Percentiles rank a stretch among this genome's conserved stretches.
These are phyloP conservation scores for Theobroma cacao DNA, from an alignment of 345 rosid genomes.

Conservation along the genomic window DNA sequence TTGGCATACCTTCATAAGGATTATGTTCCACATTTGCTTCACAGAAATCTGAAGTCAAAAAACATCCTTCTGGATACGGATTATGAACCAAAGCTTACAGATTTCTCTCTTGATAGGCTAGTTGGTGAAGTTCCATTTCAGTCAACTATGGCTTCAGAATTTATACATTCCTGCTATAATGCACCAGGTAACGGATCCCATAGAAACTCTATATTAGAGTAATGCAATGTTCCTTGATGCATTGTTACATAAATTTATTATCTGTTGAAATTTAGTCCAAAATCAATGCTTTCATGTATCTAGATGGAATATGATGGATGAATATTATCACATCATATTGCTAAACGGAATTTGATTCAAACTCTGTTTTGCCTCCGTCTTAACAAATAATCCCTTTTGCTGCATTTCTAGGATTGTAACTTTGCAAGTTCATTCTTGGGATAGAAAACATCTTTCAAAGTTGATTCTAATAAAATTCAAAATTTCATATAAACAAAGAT, in stretches of 20 bases:
- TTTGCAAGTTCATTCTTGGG: background rate
- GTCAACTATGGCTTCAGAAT: conserved; percentile 52
- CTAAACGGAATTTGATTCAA: background rate
- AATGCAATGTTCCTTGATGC: background rate
- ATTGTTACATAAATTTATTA: background rate
- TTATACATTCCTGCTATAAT: conserved; percentile 57
- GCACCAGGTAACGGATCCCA: conserved; percentile 58
- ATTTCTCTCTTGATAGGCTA: conserved; percentile 71
- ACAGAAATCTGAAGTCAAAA: conserved; percentile 70
- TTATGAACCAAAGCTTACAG: conserved; percentile 73
- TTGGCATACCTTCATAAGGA: conserved; percentile 77
- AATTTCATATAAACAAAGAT: background rate
- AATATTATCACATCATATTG: background rate
- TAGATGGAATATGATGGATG: background rate
- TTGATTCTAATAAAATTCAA: background rate
- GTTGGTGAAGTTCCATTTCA: conserved; percentile 81
- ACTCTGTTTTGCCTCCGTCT: background rate
- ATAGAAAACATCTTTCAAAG: background rate
- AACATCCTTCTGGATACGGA: conserved; percentile 76
- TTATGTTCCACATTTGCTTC: conserved; percentile 71
- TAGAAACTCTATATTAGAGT: background rate
- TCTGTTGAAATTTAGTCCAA: background rate
- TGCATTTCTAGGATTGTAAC: background rate
- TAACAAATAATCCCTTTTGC: background rate
- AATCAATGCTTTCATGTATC: background rate